Evolutionary conservation across 2,329 filamentous ascomycete genomes (phyloP), one percentile per base, ranked within the genome.

Genomic region (Epichloe amarillans): DNA sequence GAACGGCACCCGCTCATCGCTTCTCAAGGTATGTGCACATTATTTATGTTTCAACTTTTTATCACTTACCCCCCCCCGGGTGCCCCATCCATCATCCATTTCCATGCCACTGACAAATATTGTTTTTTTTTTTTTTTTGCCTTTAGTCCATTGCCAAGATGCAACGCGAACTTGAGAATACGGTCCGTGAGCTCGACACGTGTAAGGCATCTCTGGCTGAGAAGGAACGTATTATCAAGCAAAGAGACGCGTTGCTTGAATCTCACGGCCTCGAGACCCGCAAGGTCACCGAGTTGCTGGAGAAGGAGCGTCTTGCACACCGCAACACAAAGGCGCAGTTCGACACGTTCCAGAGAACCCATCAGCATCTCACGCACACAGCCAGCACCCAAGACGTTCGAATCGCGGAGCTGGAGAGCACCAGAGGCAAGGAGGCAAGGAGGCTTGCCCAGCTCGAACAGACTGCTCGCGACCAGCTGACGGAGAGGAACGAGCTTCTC

Each of bases 161-260:
- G 51, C 89, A 95, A 60, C 83, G 84, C 53, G 88, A 95, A 58
- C 81, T 96, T 6, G 90, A 95, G 60, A 82, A 83, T 50, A 93
- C 88, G 0, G 75, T 88, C 19, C 80, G 86, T 45, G 88, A 95
- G 54, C 82, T 97, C 21, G 87, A 95, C 58, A 76, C 76, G 8
- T 83, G 85, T 15, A 88, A 86, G 63, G 80, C 81, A 11, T 80
- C 87, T 12, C 70, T 95, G 33, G 80, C 84, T n/a, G 90, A 97
- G 64, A 96, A 94, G 66, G 90, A 97, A 55, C 83, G 85, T 50
- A 77, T 95, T 57, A 83, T 98, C 61, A 88, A 90, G 61, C 88
- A 91, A 64, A 87, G 91, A 14, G 93, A 97, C 63, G 77, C 82
- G 3, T 75, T 97, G 5, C 79, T 98, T 10, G 93, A 98, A 66